Conservation (phyloP, 306 rosid genomes). For the Leucaena leucocephala region DNA sequence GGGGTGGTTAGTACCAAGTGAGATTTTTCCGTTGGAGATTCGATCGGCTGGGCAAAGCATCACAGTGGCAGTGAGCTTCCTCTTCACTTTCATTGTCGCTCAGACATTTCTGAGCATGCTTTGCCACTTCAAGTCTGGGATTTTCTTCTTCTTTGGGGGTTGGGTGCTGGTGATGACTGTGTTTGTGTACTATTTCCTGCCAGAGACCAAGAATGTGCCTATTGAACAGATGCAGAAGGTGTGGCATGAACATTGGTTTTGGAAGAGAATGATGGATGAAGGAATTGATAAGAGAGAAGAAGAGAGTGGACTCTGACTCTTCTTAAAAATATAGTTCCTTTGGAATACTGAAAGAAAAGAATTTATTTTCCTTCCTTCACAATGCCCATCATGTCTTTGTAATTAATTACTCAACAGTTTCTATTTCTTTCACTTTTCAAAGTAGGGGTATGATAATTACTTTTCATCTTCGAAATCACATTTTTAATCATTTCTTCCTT, state of each 20-base stretch:
- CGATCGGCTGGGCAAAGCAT: conserved; percentile 11
- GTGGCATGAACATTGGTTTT: conserved; percentile 8
- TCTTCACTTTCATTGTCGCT: conserved; percentile 8
- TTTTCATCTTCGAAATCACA: background rate
- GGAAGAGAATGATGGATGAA: conserved; percentile 1
- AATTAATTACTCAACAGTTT: background rate
- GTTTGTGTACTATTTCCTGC: conserved; percentile 4
- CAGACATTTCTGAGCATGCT: conserved; percentile 1
- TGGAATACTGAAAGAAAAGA: background rate
- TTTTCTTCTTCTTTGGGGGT: conserved; percentile 12
- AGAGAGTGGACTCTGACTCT: background rate
- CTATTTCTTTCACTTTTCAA: background rate
- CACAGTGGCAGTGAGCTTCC: conserved; percentile 10
- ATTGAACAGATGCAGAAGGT: conserved; percentile 3
- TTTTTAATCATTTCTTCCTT: background rate
- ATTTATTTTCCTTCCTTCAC: background rate
- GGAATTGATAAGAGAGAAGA: background rate
- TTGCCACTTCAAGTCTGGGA: conserved; percentile 6
- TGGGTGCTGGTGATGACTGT: background rate
- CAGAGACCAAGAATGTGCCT: conserved; percentile 1
- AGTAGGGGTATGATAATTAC: background rate
- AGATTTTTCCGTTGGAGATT: conserved; percentile 1
- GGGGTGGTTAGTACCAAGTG: conserved; percentile 10
- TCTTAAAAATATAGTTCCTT: background rate
- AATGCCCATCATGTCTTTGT: background rate